phyloP scores from a whole-genome alignment of 2,329 filamentous ascomycete genomes.

The Trichoderma sp. region DNA sequence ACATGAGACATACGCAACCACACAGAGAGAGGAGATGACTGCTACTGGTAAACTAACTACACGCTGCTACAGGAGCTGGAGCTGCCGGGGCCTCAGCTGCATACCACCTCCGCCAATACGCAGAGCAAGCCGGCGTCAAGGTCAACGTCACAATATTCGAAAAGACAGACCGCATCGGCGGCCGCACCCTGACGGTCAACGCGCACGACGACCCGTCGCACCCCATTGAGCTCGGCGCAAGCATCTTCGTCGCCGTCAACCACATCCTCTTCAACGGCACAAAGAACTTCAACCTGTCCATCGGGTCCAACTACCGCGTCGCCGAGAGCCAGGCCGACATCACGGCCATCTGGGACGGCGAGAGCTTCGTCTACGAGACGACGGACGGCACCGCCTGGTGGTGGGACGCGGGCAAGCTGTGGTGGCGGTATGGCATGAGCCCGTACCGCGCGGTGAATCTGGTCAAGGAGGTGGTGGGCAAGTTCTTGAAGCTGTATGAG shows the following conservation, averaged over 20 bases:
- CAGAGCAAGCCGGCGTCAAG: constrained; percentile 59
- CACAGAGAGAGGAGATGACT: neutral
- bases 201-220: constrained; percentile 68
- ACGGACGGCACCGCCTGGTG: constrained; percentile 65
- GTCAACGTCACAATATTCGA: constrained; percentile 90
- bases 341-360: constrained; percentile 84
- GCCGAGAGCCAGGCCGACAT: constrained; percentile 55
- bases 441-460: constrained; percentile 74
- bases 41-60: neutral
- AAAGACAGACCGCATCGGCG: constrained; percentile 75
- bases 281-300: constrained; percentile 68
- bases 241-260: constrained; percentile 88
- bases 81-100: constrained; percentile 86
- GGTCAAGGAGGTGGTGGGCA: constrained; percentile 70
- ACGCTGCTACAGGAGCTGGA: constrained; percentile 69
- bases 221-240: constrained; percentile 85
- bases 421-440: constrained; percentile 84
- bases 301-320: constrained; percentile 50
- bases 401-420: constrained; percentile 78
- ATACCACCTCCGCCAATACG: constrained; percentile 77
- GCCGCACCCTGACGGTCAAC: constrained; percentile 83
- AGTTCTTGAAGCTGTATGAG: constrained; percentile 81
- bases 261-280: constrained; percentile 77
- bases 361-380: constrained; percentile 70
- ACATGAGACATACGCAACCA: neutral